phyloP scores from a whole-genome alignment of 2,329 filamentous ascomycete species.

The Diplodia scrobiculata region DNA sequence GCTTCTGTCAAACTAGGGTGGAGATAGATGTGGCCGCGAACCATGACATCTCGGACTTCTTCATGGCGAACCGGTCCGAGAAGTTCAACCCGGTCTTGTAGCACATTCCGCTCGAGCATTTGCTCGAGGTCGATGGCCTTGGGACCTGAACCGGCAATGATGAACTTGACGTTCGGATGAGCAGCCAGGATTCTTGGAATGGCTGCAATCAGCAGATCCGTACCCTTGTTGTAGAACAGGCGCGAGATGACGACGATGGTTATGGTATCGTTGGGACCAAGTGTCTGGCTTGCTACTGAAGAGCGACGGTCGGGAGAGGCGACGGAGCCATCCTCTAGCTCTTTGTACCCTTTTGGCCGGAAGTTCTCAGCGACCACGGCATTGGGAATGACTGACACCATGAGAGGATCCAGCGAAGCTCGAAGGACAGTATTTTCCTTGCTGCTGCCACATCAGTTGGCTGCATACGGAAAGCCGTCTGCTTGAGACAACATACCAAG shows the following conservation, averaged over 20 bases:
- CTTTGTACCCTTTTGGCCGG: constrained; percentile 63
- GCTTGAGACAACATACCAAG: constrained; percentile 64
- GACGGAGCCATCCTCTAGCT: constrained; percentile 32
- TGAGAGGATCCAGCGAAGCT: constrained; percentile 89
- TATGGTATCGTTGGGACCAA: constrained; percentile 82
- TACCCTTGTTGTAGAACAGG: constrained; percentile 98
- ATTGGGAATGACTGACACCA: constrained; percentile 98
- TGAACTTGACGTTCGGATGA: constrained; percentile 91
- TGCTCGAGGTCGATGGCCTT: constrained; percentile 98
- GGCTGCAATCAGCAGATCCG: constrained; percentile 91
- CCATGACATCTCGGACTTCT: constrained; percentile 96
- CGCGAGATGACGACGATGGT: constrained; percentile 97
- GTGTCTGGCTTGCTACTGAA: constrained; percentile 59
- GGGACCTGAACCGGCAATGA: constrained; percentile 92
- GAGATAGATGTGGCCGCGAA: constrained; percentile 92
- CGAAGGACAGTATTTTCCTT: constrained; percentile 97
- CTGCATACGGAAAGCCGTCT: neutral
- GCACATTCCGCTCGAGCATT: constrained; percentile 91
- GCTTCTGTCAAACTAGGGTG: constrained; percentile 94
- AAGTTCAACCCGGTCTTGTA: constrained; percentile 92
- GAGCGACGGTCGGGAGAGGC: constrained; percentile 30
- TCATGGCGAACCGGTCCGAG: constrained; percentile 91
- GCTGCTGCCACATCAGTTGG: constrained; percentile 51
- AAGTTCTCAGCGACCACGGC: constrained; percentile 97
- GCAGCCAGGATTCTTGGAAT: constrained; percentile 88